Conservation (phyloP, 2,329 filamentous ascomycete genomes). For the Amauroascus verrucosus region DNA sequence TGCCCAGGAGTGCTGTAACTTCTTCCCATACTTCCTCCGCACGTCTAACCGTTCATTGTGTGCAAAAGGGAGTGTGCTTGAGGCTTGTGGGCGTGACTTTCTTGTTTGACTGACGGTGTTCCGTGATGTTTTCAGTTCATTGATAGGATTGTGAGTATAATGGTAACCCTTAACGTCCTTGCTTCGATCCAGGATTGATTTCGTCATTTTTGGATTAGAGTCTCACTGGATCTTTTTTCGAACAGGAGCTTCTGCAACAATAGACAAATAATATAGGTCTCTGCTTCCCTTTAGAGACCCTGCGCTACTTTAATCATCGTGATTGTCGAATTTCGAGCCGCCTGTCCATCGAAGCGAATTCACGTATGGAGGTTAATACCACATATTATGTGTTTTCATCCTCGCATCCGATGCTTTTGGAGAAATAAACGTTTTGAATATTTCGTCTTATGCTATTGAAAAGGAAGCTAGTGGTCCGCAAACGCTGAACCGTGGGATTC, state of each 20-base stretch:
- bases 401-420: background rate
- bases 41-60: background rate
- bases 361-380: background rate
- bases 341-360: background rate
- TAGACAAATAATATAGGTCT: background rate
- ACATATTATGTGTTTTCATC: conserved; percentile 6
- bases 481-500: background rate
- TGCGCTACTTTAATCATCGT: background rate
- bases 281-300: background rate
- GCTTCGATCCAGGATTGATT: background rate
- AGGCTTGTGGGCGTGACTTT: background rate
- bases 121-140: background rate
- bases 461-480: background rate
- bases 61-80: background rate
- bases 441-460: conserved; percentile 2
- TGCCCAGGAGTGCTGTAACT: background rate
- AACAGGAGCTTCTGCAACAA: background rate
- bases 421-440: conserved; percentile 11
- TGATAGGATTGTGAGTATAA: background rate
- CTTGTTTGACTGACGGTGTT: no score
- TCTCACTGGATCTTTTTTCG: background rate
- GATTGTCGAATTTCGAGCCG: background rate
- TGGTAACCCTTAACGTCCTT: background rate
- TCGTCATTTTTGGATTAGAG: no score
- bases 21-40: background rate